A percentile compares a stretch with the other conserved stretches of the same genome.
Evolutionary conservation across 192 early-diverging fungal species (phyloP).

Genomic region (Backusella macrospora): DNA sequence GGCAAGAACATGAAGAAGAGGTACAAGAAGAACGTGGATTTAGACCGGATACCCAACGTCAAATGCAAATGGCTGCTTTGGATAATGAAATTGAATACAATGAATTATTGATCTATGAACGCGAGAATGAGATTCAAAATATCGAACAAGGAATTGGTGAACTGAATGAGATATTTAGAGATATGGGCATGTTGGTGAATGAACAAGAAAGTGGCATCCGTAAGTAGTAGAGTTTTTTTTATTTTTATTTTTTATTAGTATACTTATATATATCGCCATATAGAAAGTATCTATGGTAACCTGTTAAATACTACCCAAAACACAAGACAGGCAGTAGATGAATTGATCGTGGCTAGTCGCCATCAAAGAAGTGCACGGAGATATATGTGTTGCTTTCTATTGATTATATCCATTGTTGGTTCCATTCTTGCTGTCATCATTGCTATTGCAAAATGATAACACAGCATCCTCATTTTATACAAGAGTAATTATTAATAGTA

Average conservation of each 20-base stretch:
- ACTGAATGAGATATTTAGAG: slow-evolving; percentile 96
- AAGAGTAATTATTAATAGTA: neutral
- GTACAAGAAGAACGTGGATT: neutral
- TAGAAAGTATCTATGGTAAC: slow-evolving; percentile 95
- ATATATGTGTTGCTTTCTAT: slow-evolving; percentile 83
- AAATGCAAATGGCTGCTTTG: slow-evolving; percentile 69
- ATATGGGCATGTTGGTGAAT: slow-evolving; percentile 94
- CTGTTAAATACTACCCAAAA: slow-evolving; percentile 78
- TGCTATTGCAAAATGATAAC: slow-evolving; percentile 40
- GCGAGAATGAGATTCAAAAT: slow-evolving; percentile 90
- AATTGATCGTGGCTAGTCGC: slow-evolving; percentile 76
- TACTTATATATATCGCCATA: neutral
- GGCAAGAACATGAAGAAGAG: neutral
- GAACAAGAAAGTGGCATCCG: slow-evolving; percentile 93
- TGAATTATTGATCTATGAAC: slow-evolving; percentile 89
- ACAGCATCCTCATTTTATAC: neutral
- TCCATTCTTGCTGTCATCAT: slow-evolving; percentile 62
- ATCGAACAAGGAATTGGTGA: slow-evolving; percentile 94
- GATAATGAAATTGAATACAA: slow-evolving; percentile 96
- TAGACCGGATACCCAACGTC: slow-evolving; percentile 32
- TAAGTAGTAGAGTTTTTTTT: slow-evolving; percentile 37
- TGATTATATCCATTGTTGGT: slow-evolving; percentile 74
- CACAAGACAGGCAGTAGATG: slow-evolving; percentile 76
- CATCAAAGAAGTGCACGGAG: slow-evolving; percentile 79
- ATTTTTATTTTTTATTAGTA: neutral